phyloP scores from a whole-genome alignment of 2,329 filamentous ascomycete species.

The Colletotrichum cordylinicola region DNA sequence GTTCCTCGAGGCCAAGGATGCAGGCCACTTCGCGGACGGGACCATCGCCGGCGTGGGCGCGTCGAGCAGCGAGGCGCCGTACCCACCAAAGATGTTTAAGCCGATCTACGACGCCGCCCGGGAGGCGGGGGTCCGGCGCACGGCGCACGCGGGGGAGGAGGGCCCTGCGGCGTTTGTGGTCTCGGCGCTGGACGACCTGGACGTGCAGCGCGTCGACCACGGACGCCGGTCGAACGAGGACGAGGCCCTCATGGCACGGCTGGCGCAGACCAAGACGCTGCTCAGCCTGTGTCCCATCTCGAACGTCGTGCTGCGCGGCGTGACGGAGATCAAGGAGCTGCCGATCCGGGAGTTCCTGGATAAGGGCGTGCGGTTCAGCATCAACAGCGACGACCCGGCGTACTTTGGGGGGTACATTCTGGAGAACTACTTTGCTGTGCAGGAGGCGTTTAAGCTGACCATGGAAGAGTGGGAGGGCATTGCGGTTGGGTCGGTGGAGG shows the following conservation, averaged over 20 bases:
- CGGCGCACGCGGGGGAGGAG: conserved; percentile 80
- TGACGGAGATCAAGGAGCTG: conserved; percentile 33
- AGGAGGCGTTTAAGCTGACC: conserved; percentile 70
- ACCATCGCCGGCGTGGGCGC: conserved; percentile 69
- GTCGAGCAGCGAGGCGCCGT: conserved; percentile 67
- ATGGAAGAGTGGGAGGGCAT: conserved; percentile 72
- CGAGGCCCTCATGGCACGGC: conserved; percentile 58
- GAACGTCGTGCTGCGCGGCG: conserved; percentile 37
- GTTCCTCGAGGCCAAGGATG: conserved; percentile 39
- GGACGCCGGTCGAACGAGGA: conserved; percentile 72
- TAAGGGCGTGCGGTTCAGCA: conserved; percentile 68
- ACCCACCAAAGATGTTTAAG: conserved; percentile 64
- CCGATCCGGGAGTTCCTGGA: conserved; percentile 70
- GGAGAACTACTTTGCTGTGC: conserved; percentile 78
- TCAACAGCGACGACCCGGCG: conserved; percentile 78
- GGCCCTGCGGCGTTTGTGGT: conserved; percentile 71
- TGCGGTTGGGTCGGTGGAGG: conserved; percentile 64
- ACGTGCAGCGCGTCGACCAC: conserved; percentile 75
- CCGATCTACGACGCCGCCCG: conserved; percentile 62
- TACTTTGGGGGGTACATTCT: conserved; percentile 80
- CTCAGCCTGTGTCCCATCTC: conserved; percentile 23
- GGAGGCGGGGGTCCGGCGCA: conserved; percentile 58
- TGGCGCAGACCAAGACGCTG: conserved; percentile 63
- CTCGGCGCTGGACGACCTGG: conserved; percentile 65
- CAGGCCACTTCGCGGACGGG: conserved; percentile 54